Evolutionary conservation across 2,329 filamentous ascomycete species (phyloP), one percentile per base, ranked within the genome.

Genomic region (Arthrocladium fulminans): DNA sequence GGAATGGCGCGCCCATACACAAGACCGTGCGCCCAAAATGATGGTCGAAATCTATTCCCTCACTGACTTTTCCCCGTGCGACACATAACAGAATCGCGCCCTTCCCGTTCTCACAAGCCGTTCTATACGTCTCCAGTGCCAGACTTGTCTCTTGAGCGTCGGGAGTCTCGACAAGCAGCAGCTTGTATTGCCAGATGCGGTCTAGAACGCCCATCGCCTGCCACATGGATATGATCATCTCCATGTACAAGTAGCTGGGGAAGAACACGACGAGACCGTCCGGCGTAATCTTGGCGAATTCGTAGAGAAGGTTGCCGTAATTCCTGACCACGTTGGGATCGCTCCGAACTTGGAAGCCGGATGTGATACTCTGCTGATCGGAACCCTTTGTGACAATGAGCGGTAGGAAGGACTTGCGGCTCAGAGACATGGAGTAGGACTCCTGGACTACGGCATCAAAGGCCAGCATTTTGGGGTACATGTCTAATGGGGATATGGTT

Each of bases 241-340:
- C 92, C 92, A 98, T 97, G 70, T 98, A 98, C 1, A 98, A 77
- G 60, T 98, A 98, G 0, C 88, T 95, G 0, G 92, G 94, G 65
- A 98, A 98, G 73, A 98, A 98, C 32, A 98, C 92, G n/a, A 98
- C 92, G 66, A 98, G 83, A 25, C 92, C 92, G 60, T 98, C 92
- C 0, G 92, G 94, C 0, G 92, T 98, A 55, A 97, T 83, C 65
- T 90, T 94, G 47, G 88, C 86, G 64, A 98, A 97, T 63, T 98
- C 92, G 6, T 89, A 92, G 25, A 98, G 73, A 1, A 98, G 75
- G 55, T 84, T 92, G 38, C 92, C 94, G 59, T 96, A 98, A 65
- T 98, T 98, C 41, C 92, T 81, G 23, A 98, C 88, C n/a, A 97
- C 90, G 53, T 86, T 88, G 0, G 89, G 88, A 60, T 98, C 94